Base-by-base conservation (phyloP, 2,329 filamentous ascomycete species). In the Blastomyces percursus region DNA sequence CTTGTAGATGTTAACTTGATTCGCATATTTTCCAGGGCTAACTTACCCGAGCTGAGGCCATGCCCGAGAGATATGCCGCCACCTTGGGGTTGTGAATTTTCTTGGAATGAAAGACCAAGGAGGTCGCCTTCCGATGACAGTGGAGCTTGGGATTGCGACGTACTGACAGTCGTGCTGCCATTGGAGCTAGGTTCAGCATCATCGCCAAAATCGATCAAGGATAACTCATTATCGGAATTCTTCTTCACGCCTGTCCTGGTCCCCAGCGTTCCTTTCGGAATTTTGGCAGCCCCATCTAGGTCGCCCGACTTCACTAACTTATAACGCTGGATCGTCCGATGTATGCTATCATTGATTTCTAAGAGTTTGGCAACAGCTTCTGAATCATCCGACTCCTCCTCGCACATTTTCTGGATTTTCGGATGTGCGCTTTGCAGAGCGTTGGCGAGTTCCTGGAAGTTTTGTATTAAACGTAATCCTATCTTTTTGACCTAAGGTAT, bases 371-470 rank as follows among this genome's bases (percentile, higher is more conserved):
- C 90, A 6, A 99, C 94, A 5, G 94, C 94, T 78, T 96, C 94
- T 65, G 91, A 87, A 71, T 99, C 94, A 65, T 97, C 93, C 12
- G 92, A 96, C 72, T 99, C 94, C 75, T 99, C 94, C 75, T 97
- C 93, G 71, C 93, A 97, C 93, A 99, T 99, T 78, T 91, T 96
- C 74, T 97, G 93, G 67, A 99, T 97, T 79, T 99, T 99, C 9
- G 94, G 94, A 71, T 99, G 94, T 2, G 94, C 94, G 71, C 89
- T 96, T 74, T 91, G 90, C 55, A 99, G 81, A 11, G 94, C 86
- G 66, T 89, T 87, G 5, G 92, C 92, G 61, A 99, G 82, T 79
- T 99, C 94, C 80, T 92, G 65, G 64, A 38, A 56, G 27, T 54
- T 52, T 48, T 55, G 46, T 38, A 56, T 61, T 61, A 61, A 56